phyloP scores from a whole-genome alignment of 805 yeast genomes.

The Jamesozyma rosinii region DNA sequence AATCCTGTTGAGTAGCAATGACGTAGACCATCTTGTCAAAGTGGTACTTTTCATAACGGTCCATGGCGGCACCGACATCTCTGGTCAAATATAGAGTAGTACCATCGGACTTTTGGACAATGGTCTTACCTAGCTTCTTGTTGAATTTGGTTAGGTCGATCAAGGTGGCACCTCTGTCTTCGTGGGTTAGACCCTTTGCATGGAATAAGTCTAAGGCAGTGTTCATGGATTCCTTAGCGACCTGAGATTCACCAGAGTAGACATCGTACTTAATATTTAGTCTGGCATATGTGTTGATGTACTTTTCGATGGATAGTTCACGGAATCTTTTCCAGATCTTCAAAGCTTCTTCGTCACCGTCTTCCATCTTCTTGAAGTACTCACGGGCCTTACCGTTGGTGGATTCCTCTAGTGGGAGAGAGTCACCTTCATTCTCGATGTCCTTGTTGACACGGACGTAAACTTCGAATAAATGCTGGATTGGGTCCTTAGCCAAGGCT shows the following conservation, averaged over 20 bases:
- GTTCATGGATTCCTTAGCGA: slow-evolving; percentile 61
- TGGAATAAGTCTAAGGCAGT: slow-evolving; percentile 53
- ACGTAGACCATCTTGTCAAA: slow-evolving; percentile 96
- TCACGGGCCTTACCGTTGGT: slow-evolving; percentile 80
- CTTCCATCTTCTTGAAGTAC: slow-evolving; percentile 85
- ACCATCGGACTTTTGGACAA: slow-evolving; percentile 91
- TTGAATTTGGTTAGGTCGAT: slow-evolving; percentile 77
- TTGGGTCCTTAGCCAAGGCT: slow-evolving; percentile 65
- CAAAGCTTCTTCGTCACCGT: slow-evolving; percentile 76
- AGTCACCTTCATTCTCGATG: slow-evolving; percentile 48
- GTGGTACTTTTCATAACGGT: slow-evolving; percentile 71
- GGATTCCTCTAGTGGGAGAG: slow-evolving; percentile 37
- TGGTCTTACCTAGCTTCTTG: slow-evolving; percentile 87
- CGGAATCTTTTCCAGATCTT: slow-evolving; percentile 80
- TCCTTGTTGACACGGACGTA: slow-evolving; percentile 82
- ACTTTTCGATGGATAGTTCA: slow-evolving; percentile 79
- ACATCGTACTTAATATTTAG: slow-evolving; percentile 80
- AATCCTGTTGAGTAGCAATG: slow-evolving; percentile 92
- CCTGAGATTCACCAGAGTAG: slow-evolving; percentile 95
- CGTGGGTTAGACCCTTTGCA: slow-evolving; percentile 63
- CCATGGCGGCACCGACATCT: slow-evolving; percentile 93
- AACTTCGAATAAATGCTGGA: slow-evolving; percentile 88
- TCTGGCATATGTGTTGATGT: slow-evolving; percentile 81
- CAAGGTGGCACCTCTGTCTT: slow-evolving; percentile 83
- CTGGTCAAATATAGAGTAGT: slow-evolving; percentile 89